These are phyloP conservation scores for Jackrogersella multiformis DNA, from an alignment of 495 filamentous ascomycete species.

Conservation along the genomic window DNA sequence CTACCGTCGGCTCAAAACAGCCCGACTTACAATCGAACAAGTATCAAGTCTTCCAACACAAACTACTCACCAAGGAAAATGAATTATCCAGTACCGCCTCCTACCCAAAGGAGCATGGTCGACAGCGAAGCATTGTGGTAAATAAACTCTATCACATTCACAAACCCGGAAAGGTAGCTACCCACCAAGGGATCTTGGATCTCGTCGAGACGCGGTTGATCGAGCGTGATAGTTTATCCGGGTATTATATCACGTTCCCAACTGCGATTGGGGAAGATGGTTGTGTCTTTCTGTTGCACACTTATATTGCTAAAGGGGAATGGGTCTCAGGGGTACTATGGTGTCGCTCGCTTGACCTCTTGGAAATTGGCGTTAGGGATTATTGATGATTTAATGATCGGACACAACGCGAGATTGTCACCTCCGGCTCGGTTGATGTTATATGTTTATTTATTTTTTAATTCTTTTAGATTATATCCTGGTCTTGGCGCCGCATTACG, in stretches of 20 bases:
- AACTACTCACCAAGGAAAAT: slow-evolving; percentile 21
- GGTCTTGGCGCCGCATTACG: background rate
- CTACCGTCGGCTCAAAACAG: slow-evolving; percentile 18
- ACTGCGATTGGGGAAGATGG: background rate
- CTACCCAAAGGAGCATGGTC: slow-evolving; percentile 31
- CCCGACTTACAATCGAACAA: slow-evolving; percentile 17
- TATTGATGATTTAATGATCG: background rate
- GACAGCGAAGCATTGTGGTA: slow-evolving; percentile 43
- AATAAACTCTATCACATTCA: background rate
- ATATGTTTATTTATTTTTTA: slow-evolving; percentile 6
- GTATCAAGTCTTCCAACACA: slow-evolving; percentile 2
- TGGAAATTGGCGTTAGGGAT: slow-evolving; percentile 9
- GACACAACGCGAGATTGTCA: background rate
- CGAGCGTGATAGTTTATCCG: background rate
- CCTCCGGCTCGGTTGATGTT: slow-evolving; percentile 4
- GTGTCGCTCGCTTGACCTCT: slow-evolving; percentile 8
- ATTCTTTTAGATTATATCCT: background rate
- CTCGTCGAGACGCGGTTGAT: background rate
- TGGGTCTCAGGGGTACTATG: background rate
- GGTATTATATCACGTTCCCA: background rate
- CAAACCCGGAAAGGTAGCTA: background rate
- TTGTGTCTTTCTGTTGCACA: background rate
- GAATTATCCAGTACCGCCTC: background rate
- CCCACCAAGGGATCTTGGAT: background rate
- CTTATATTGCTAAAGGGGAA: background rate